These are phyloP conservation scores for Chamaenerion angustifolium DNA, from an alignment of 345 rosid species.

Conservation along the genomic window DNA sequence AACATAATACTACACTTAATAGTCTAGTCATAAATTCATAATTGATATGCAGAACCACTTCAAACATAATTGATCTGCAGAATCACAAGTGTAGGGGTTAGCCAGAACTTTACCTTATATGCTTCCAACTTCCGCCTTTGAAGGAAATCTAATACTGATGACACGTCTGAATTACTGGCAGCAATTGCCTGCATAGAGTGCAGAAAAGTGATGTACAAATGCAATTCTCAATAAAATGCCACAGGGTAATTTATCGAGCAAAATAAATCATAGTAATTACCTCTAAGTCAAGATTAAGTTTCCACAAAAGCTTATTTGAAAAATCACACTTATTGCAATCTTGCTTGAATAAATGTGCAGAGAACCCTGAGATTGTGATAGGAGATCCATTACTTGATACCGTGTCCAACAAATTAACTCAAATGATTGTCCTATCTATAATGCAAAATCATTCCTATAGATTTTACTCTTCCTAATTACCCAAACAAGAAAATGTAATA, in stretches of 20 bases:
- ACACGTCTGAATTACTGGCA: constrained; percentile 87
- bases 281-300: constrained; percentile 82
- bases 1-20: too few species aligned
- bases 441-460: not conserved
- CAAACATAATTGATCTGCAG: too few species aligned
- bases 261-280: constrained; percentile 26
- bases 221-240: not conserved
- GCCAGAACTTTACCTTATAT: constrained; percentile 49
- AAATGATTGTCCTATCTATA: not conserved
- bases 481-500: not conserved
- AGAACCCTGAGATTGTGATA: constrained; percentile 53
- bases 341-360: constrained; percentile 87
- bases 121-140: constrained; percentile 90
- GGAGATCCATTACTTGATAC: not conserved
- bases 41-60: too few species aligned
- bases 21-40: too few species aligned
- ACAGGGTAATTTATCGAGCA: not conserved
- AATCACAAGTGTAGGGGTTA: too few species aligned
- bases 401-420: not conserved
- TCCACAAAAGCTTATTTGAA: constrained; percentile 69
- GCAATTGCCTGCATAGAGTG: constrained; percentile 65
- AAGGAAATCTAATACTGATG: constrained; percentile 73
- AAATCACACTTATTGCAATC: constrained; percentile 65
- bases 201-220: constrained; percentile 5
- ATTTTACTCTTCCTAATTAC: constrained; percentile 1